Evolutionary conservation across 2,329 filamentous ascomycete genomes (phyloP).

Genomic region (Colletotrichum abscissum): DNA sequence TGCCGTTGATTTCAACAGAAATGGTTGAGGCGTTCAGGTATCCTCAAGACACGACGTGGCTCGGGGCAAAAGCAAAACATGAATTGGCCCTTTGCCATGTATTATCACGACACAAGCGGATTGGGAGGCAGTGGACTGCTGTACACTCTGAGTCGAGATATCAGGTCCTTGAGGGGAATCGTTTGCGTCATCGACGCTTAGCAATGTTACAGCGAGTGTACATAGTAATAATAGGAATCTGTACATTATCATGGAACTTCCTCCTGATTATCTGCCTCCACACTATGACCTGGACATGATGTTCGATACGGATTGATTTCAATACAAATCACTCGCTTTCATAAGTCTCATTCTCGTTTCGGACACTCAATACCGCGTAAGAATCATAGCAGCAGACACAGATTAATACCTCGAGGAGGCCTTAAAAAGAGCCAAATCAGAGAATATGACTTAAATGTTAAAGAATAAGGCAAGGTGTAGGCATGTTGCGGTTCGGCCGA

Average conservation of each 20-base stretch:
- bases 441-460: too few relatives aligned
- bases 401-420: too few relatives aligned
- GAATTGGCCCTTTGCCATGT: neutral
- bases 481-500: too few relatives aligned
- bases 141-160: neutral
- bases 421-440: too few relatives aligned
- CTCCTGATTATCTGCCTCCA: too few relatives aligned
- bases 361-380: too few relatives aligned
- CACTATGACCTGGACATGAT: neutral
- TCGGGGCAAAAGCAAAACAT: neutral
- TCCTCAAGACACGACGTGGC: neutral
- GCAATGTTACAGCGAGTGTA: neutral
- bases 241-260: neutral
- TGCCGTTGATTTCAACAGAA: neutral
- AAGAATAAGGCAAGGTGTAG: too few relatives aligned
- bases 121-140: neutral
- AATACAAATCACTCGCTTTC: too few relatives aligned
- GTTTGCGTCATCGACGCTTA: neutral
- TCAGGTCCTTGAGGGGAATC: neutral
- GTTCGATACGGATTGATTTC: conserved; percentile 53
- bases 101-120: neutral
- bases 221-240: neutral
- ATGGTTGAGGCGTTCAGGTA: conserved; percentile 8
- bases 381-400: too few relatives aligned
- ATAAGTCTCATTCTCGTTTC: too few relatives aligned